Conservation (phyloP, 1,139 yeast species). For the Lodderomyces oxycetoniae region DNA sequence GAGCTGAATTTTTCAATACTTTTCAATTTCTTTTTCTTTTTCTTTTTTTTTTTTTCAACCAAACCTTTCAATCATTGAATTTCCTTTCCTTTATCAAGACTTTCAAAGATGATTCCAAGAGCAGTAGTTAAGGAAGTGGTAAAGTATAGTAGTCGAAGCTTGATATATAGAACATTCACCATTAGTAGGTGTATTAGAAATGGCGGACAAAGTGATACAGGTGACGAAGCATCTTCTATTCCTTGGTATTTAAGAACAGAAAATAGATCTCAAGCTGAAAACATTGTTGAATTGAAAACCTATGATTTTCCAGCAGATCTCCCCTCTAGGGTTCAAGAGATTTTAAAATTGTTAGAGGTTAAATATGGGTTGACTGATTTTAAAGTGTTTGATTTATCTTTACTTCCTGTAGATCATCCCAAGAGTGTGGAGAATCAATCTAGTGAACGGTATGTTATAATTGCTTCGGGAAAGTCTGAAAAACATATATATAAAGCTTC, state of each 20-base stretch:
- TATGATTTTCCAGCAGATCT: slow-evolving; percentile 53
- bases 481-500: slow-evolving; percentile 75
- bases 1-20: background rate
- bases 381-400: slow-evolving; percentile 46
- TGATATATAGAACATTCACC: too few species aligned
- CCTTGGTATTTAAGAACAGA: slow-evolving; percentile 66
- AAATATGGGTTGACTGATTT: slow-evolving; percentile 67
- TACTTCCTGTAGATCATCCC: slow-evolving; percentile 37
- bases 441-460: slow-evolving; percentile 48
- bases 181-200: too few species aligned
- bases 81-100: too few species aligned
- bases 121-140: too few species aligned
- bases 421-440: slow-evolving; percentile 27
- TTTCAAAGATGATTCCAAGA: too few species aligned
- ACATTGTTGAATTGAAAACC: slow-evolving; percentile 21
- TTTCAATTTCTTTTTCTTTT: background rate
- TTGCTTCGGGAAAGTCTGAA: slow-evolving; percentile 75
- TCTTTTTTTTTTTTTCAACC: background rate
- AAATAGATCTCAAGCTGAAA: slow-evolving; percentile 35
- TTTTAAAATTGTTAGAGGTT: slow-evolving; percentile 45
- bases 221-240: too few species aligned
- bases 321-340: slow-evolving; percentile 45
- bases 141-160: too few species aligned
- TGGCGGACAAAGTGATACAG: too few species aligned
- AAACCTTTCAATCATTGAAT: too few species aligned